phyloP scores from a whole-genome alignment of 2,329 filamentous ascomycete species.

The Annulohypoxylon truncatum region DNA sequence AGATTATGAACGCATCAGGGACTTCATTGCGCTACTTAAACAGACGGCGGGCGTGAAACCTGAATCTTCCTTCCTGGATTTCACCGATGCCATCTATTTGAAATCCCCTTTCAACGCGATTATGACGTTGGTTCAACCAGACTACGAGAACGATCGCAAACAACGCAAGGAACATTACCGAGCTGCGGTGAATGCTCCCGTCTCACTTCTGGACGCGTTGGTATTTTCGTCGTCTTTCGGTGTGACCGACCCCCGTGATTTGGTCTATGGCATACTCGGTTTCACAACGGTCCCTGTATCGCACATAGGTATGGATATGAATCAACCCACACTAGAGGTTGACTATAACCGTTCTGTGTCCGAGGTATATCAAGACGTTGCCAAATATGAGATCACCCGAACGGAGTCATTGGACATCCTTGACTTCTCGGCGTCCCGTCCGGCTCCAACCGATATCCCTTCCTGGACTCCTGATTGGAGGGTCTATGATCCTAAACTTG shows the following conservation, averaged over 20 bases:
- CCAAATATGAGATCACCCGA: slow-evolving; percentile 17
- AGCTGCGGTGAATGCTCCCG: not conserved
- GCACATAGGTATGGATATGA: not conserved
- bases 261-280: slow-evolving; percentile 28
- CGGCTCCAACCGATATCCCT: slow-evolving; percentile 12
- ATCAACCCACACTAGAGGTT: slow-evolving; percentile 2
- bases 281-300: slow-evolving; percentile 23
- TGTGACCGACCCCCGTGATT: slow-evolving; percentile 25
- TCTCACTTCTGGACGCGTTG: slow-evolving; percentile 23
- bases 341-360: slow-evolving; percentile 22
- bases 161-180: not conserved
- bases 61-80: not conserved
- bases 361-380: slow-evolving; percentile 26
- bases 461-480: slow-evolving; percentile 30
- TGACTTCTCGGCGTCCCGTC: slow-evolving; percentile 9
- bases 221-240: slow-evolving; percentile 29
- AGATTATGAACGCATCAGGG: slow-evolving; percentile 17
- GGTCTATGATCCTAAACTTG: slow-evolving; percentile 4
- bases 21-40: slow-evolving; percentile 3
- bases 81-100: slow-evolving; percentile 21
- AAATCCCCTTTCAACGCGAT: slow-evolving; percentile 29
- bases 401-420: slow-evolving; percentile 23
- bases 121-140: slow-evolving; percentile 24
- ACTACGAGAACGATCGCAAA: slow-evolving; percentile 14
- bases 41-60: not conserved